A percentile compares a stretch with the other conserved stretches of the same genome.
phyloP scores from a whole-genome alignment of 306 rosid genomes.

The Ochetophila trinervis region DNA sequence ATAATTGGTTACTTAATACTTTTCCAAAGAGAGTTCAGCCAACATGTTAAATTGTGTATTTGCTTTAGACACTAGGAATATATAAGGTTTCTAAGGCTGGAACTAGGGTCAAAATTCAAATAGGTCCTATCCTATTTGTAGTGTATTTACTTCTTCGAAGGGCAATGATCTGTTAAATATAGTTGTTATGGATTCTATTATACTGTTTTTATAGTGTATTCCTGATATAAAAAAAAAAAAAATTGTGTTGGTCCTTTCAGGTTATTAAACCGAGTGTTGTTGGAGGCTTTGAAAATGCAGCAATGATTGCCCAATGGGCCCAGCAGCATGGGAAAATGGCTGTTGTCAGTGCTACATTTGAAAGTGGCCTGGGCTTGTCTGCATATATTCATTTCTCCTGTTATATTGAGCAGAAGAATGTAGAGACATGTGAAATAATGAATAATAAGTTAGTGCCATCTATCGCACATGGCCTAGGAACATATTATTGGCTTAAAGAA shows the following conservation, averaged over 20 bases:
- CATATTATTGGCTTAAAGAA: conserved; percentile 85
- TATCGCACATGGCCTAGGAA: conserved; percentile 89
- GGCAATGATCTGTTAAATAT: no score
- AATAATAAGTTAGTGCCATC: conserved; percentile 38
- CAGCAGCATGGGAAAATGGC: conserved; percentile 81
- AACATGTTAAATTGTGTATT: no score
- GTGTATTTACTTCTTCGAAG: no score
- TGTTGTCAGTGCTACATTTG: conserved; percentile 85
- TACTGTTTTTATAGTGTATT: background rate
- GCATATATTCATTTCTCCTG: conserved; percentile 76
- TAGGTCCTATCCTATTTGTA: no score
- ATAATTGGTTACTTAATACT: no score
- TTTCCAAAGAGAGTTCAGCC: no score
- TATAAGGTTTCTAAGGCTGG: no score
- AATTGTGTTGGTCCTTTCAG: conserved; percentile 37
- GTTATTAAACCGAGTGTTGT: conserved; percentile 92
- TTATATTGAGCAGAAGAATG: conserved; percentile 66
- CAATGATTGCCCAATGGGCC: conserved; percentile 80
- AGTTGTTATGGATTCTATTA: no score
- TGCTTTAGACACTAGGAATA: no score
- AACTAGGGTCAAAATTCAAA: no score
- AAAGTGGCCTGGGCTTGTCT: conserved; percentile 87
- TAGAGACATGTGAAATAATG: conserved; percentile 33
- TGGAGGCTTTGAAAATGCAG: conserved; percentile 92
- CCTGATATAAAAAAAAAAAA: conserved; percentile 6